These are phyloP conservation scores for Vitis hybrid DNA, from an alignment of 177 flowering plant species.

Conservation along the genomic window DNA sequence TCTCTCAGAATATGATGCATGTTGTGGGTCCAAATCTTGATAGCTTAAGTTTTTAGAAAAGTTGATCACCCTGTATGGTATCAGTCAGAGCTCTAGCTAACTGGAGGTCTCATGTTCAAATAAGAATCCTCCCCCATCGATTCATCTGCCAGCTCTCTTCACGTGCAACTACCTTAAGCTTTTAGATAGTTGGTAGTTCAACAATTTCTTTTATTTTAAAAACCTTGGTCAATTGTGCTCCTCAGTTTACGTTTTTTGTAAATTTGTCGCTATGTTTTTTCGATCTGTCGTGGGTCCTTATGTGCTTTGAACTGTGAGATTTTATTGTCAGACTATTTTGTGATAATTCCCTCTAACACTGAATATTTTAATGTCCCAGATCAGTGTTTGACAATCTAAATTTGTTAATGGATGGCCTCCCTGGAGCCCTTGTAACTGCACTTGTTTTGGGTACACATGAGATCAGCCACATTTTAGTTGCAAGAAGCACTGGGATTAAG, in stretches of 20 bases:
- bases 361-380: slow-evolving; percentile 39
- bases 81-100: no score
- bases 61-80: no score
- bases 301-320: neutral
- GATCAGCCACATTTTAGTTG: slow-evolving; percentile 71
- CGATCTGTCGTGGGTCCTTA: neutral
- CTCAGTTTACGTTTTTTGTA: neutral
- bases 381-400: slow-evolving; percentile 78
- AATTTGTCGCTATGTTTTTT: neutral
- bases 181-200: no score
- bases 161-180: no score
- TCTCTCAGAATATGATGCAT: no score
- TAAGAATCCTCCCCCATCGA: no score
- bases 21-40: no score
- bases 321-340: neutral
- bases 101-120: no score
- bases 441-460: slow-evolving; percentile 86
- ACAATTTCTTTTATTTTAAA: no score
- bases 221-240: neutral
- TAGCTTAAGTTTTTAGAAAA: no score
- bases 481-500: slow-evolving; percentile 64
- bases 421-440: slow-evolving; percentile 92
- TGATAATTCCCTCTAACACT: neutral
- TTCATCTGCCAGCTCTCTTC: no score
- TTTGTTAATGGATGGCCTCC: slow-evolving; percentile 69